Base-by-base conservation (phyloP, 78 protist genomes). In the Dictyostelium discoideum region DNA sequence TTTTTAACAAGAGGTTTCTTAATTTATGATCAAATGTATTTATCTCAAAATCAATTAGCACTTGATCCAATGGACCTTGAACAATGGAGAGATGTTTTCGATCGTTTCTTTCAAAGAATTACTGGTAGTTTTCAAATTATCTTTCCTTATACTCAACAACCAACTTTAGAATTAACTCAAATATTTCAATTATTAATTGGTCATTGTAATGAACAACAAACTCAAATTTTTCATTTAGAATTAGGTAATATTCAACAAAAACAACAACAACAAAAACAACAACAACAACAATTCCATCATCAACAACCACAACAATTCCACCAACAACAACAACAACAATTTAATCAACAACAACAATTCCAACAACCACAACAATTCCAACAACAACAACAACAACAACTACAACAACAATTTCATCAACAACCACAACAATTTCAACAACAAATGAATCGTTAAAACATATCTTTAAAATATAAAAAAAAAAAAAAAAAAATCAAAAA, bases 61-160 rank as follows among this genome's bases (percentile, higher is more conserved):
- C 16, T 73, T 1, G 95, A 90, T 39, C 89, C 85, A 32, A 60
- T 90, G 40, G 85, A 48, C 5, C 54, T 16, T n/a, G 80, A 81
- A 60, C 95, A 90, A 72, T 90, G 77, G 84, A 39, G 83, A 5
- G 95, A 90, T 44, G 88, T 90, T n/a, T 90, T 90, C 77, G 81
- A 73, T 37, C 74, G 95, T 18, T 90, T 90, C 88, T 90, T 90
- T 26, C 22, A 44, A 13, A 87, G 95, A 73, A 24, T 80, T 5
- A 32, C 77, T 82, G 95, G 95, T 37, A 22, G 65, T 46, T 83
- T 90, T 5, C 32, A 40, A 50, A 82, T 42, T 8, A 90, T 90
- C 26, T 90, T 90, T 74, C 87, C 94, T 39, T 82, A 16, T 11
- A 78, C n/a, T 44, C 85, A 90, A 77, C 84, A 50, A 80, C 63